These are phyloP conservation scores for Myochromella boudieri DNA, from an alignment of 768 basidiomycete genomes.

Conservation along the genomic window DNA sequence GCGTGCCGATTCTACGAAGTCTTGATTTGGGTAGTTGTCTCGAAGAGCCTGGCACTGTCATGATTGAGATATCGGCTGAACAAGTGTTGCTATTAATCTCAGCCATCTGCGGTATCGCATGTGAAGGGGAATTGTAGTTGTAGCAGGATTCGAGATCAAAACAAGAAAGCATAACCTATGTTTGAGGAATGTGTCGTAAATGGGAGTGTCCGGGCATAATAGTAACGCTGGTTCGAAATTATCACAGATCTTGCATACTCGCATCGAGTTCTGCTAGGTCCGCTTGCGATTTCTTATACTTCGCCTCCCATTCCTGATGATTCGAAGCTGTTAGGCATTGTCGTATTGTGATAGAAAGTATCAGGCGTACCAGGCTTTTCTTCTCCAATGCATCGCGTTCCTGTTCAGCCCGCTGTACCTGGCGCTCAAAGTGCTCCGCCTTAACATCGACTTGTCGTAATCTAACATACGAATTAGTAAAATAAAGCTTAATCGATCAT, in stretches of 20 bases:
- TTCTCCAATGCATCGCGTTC: slow-evolving; percentile 94
- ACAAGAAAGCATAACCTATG: slow-evolving; percentile 12
- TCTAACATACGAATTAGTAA: slow-evolving; percentile 53
- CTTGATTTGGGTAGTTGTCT: too few species aligned
- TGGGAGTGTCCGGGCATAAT: slow-evolving; percentile 1
- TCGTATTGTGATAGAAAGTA: not conserved
- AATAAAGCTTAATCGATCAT: slow-evolving; percentile 18
- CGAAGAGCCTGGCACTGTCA: not conserved
- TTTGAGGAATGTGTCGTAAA: slow-evolving; percentile 2
- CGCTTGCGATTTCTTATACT: slow-evolving; percentile 70
- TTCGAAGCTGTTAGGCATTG: slow-evolving; percentile 7
- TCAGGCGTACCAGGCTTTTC: slow-evolving; percentile 82
- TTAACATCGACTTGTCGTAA: slow-evolving; percentile 97
- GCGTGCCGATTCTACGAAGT: not conserved
- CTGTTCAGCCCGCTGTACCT: slow-evolving; percentile 80
- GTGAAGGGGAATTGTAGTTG: slow-evolving; percentile 7
- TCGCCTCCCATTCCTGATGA: slow-evolving; percentile 65
- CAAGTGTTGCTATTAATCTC: slow-evolving; percentile 14
- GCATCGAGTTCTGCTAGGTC: slow-evolving; percentile 84
- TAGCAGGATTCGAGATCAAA: slow-evolving; percentile 12
- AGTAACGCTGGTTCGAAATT: slow-evolving; percentile 6
- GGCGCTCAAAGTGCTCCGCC: slow-evolving; percentile 97
- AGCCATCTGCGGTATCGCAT: slow-evolving; percentile 11
- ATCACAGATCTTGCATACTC: slow-evolving; percentile 72
- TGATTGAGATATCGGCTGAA: slow-evolving; percentile 5